Conservation (phyloP, 192 early-diverging fungal species). For the Pecoramyces ruminantium region DNA sequence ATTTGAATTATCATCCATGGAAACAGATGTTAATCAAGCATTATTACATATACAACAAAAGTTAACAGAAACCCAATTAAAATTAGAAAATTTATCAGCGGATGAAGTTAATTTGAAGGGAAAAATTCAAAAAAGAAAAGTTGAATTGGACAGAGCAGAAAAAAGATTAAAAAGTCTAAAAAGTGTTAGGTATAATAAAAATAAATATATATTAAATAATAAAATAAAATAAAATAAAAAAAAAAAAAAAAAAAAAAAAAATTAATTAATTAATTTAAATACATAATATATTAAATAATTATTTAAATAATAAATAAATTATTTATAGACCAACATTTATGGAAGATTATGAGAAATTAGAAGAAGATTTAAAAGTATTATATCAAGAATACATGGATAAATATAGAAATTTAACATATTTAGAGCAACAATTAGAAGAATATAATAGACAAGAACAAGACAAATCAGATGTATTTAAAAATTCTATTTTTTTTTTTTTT, state of each 20-base stretch:
- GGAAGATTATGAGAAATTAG: constrained; percentile 39
- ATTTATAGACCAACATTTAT: constrained; percentile 26
- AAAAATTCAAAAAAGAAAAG: constrained; percentile 35
- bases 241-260: too few species aligned
- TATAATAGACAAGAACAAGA: constrained; percentile 27
- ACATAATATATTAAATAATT: too few species aligned
- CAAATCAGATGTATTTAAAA: constrained; percentile 19
- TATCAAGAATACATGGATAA: constrained; percentile 30
- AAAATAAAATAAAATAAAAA: too few species aligned
- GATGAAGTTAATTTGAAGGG: constrained; percentile 25
- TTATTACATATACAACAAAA: constrained; percentile 12
- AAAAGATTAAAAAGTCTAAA: constrained; percentile 26
- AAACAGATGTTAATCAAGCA: constrained; percentile 16
- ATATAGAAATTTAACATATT: constrained; percentile 25
- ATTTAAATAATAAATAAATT: too few species aligned
- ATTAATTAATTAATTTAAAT: too few species aligned
- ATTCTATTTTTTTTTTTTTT: too few species aligned
- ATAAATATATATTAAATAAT: too few species aligned
- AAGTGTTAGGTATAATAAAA: constrained; percentile 25
- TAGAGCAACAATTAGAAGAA: constrained; percentile 37
- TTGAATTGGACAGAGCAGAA: constrained; percentile 27
- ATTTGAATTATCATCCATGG: constrained; percentile 23
- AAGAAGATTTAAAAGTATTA: constrained; percentile 21
- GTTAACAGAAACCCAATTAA: constrained; percentile 7
- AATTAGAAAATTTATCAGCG: constrained; percentile 15